Percentiles rank a stretch among this genome's conserved stretches.
phyloP scores from a whole-genome alignment of 768 basidiomycete species.

The Termitomyces eurrhizus region DNA sequence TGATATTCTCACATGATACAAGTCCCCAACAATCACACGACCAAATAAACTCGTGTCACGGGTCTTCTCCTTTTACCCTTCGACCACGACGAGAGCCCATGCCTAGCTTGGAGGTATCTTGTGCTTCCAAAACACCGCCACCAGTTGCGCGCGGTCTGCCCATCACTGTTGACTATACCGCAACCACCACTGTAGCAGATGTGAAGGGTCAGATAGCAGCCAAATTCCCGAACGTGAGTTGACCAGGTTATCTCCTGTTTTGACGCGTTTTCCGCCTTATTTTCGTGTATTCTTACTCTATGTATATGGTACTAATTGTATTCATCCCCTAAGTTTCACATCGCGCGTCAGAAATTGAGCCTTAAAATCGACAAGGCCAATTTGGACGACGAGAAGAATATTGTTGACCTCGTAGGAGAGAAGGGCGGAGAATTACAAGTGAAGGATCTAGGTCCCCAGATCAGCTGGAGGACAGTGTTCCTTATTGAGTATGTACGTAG shows the following conservation, averaged over 20 bases:
- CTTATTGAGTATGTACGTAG: conserved; percentile 88
- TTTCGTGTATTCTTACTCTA: neutral
- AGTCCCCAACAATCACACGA: neutral
- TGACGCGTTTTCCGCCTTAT: neutral
- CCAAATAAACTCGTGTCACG: conserved; percentile 1
- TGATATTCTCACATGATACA: neutral
- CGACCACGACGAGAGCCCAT: conserved; percentile 16
- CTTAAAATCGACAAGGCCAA: conserved; percentile 57
- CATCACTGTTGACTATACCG: conserved; percentile 41
- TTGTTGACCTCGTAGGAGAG: conserved; percentile 53
- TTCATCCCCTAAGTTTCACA: conserved; percentile 50
- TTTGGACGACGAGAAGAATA: conserved; percentile 57
- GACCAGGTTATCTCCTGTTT: neutral
- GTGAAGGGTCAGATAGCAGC: conserved; percentile 62
- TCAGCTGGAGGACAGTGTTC: conserved; percentile 87
- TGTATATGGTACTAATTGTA: conserved; percentile 3
- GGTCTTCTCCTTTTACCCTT: neutral
- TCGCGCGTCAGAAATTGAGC: conserved; percentile 70
- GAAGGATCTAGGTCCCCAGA: conserved; percentile 90
- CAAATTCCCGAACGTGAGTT: conserved; percentile 33
- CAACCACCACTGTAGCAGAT: conserved; percentile 58
- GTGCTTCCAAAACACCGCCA: conserved; percentile 42
- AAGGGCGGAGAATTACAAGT: conserved; percentile 66
- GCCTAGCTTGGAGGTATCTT: conserved; percentile 48
- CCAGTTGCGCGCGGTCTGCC: conserved; percentile 50